Evolutionary conservation across 148 eudicot genomes (phyloP).

Genomic region (Polygonum aviculare): DNA sequence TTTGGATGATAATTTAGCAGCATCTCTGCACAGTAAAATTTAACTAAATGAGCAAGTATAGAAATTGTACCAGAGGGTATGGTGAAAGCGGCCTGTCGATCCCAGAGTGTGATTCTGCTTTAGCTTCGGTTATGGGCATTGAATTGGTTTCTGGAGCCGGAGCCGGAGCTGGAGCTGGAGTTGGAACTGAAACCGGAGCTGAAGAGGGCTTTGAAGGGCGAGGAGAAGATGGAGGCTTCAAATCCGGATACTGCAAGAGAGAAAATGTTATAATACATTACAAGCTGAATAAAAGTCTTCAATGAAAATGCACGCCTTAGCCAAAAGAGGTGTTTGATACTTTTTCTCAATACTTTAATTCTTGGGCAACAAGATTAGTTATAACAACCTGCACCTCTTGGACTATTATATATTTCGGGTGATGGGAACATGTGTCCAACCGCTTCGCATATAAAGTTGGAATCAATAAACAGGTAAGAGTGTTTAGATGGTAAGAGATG

Average conservation of each 20-base stretch:
- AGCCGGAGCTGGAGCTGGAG: slow-evolving; percentile 23
- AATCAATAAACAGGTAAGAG: not conserved
- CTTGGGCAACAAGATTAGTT: too few relatives aligned
- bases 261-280: too few relatives aligned
- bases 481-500: not conserved
- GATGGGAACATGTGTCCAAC: too few relatives aligned
- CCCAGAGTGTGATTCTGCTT: slow-evolving; percentile 38
- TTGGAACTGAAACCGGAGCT: slow-evolving; percentile 22
- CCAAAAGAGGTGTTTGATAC: too few relatives aligned
- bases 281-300: too few relatives aligned
- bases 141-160: slow-evolving; percentile 42
- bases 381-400: too few relatives aligned
- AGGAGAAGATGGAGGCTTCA: slow-evolving; percentile 95
- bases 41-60: not conserved
- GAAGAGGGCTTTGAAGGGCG: slow-evolving; percentile 56
- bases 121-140: slow-evolving; percentile 41
- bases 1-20: not conserved
- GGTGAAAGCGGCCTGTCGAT: slow-evolving; percentile 68
- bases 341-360: too few relatives aligned
- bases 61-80: slow-evolving; percentile 52
- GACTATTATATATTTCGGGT: not conserved
- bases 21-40: not conserved
- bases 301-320: too few relatives aligned
- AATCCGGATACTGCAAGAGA: slow-evolving; percentile 81
- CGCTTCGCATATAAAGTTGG: not conserved